Percentiles rank a stretch among this genome's conserved stretches.
phyloP scores from a whole-genome alignment of 164 flowering plant species.

The Warburgia ugandensis region DNA sequence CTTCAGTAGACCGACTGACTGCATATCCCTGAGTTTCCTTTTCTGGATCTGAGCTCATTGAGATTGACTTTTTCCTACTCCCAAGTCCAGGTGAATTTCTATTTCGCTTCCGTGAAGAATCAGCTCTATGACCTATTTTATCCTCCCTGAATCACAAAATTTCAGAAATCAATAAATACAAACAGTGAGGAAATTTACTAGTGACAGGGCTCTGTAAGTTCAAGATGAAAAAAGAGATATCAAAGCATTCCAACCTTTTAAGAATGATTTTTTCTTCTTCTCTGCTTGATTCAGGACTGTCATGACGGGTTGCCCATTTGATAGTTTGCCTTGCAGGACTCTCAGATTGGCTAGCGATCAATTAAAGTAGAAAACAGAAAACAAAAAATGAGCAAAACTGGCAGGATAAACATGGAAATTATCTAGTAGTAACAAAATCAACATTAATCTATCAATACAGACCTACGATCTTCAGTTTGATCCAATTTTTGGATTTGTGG shows the following conservation, averaged over 20 bases:
- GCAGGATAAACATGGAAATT: too few species aligned
- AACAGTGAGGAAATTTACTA: neutral
- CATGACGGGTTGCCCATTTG: slow-evolving; percentile 20
- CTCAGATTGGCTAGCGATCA: slow-evolving; percentile 25
- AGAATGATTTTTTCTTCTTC: slow-evolving; percentile 16
- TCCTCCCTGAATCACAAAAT: slow-evolving; percentile 23
- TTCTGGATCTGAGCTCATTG: slow-evolving; percentile 10
- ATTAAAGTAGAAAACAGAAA: neutral
- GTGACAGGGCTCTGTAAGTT: neutral
- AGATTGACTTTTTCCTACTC: slow-evolving; percentile 17
- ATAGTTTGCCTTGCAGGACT: slow-evolving; percentile 24
- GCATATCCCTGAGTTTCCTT: slow-evolving; percentile 18
- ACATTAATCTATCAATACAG: slow-evolving; percentile 6
- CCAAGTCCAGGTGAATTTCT: slow-evolving; percentile 16
- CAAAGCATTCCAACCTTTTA: slow-evolving; percentile 26
- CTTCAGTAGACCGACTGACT: slow-evolving; percentile 13
- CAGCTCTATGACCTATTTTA: slow-evolving; percentile 14
- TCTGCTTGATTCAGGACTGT: slow-evolving; percentile 22
- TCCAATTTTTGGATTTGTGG: slow-evolving; percentile 16
- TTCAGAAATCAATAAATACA: neutral
- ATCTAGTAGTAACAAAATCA: neutral
- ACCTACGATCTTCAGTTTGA: slow-evolving; percentile 43
- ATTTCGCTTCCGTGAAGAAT: slow-evolving; percentile 19
- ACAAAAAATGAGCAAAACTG: too few species aligned
- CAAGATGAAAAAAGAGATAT: neutral